These are phyloP conservation scores for Gaertneriomyces sp. DNA, from an alignment of 192 early-diverging fungal species.

Conservation along the genomic window DNA sequence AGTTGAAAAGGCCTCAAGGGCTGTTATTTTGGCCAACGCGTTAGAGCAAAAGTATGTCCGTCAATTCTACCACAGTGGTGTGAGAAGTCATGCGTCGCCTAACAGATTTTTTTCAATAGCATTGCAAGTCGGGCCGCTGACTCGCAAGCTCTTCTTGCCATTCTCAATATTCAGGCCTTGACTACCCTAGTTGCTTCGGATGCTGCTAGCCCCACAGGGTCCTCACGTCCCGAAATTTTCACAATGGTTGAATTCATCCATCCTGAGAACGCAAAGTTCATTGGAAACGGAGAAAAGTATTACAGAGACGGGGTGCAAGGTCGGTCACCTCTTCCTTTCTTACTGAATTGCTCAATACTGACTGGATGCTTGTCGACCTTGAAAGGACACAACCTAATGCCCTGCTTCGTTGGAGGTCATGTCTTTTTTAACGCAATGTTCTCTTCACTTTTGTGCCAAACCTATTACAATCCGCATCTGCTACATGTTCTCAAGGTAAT, in stretches of 20 bases:
- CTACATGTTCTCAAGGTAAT: constrained; percentile 47
- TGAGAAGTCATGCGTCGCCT: neutral
- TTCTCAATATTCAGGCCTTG: constrained; percentile 61
- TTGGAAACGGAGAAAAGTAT: constrained; percentile 61
- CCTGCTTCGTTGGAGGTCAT: constrained; percentile 68
- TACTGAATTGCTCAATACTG: neutral
- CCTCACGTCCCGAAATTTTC: constrained; percentile 42
- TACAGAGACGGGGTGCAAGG: constrained; percentile 50
- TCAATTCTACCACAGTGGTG: neutral
- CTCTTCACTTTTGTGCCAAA: constrained; percentile 67
- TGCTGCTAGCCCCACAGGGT: too few species aligned
- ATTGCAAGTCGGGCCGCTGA: constrained; percentile 53
- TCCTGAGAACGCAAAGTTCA: constrained; percentile 70
- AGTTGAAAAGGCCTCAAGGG: constrained; percentile 50
- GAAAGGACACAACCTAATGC: constrained; percentile 59
- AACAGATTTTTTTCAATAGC: constrained; percentile 1
- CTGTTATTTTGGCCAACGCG: constrained; percentile 55
- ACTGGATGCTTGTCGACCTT: too few species aligned
- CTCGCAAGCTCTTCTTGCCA: constrained; percentile 58
- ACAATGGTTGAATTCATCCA: constrained; percentile 70
- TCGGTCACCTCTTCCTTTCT: neutral
- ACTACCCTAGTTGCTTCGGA: neutral
- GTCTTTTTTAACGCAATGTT: constrained; percentile 69
- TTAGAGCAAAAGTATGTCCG: constrained; percentile 5
- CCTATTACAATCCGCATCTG: constrained; percentile 65